Evolutionary conservation across 2,329 filamentous ascomycete species (phyloP).

Genomic region (Fusarium sulawesiense): DNA sequence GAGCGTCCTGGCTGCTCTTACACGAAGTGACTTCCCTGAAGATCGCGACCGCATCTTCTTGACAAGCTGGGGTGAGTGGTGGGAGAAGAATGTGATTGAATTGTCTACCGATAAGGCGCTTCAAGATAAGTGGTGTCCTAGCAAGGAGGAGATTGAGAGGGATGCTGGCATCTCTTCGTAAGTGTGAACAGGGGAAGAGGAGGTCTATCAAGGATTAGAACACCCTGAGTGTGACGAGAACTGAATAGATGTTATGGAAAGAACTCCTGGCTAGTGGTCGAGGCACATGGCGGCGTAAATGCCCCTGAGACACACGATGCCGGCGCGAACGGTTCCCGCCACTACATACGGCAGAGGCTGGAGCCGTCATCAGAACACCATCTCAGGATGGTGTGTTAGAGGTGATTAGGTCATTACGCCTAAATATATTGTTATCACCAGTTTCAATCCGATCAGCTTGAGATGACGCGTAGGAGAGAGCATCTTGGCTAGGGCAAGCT

Average conservation of each 20-base stretch:
- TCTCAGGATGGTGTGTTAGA: neutral
- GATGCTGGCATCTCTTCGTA: slow-evolving; percentile 50
- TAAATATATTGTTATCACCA: neutral
- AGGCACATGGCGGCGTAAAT: neutral
- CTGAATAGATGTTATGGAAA: neutral
- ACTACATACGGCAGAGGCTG: neutral
- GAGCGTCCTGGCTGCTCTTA: slow-evolving; percentile 59
- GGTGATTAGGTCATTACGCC: neutral
- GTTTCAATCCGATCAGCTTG: neutral
- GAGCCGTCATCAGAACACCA: neutral
- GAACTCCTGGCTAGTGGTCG: neutral
- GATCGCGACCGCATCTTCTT: slow-evolving; percentile 65
- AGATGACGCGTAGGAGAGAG: neutral
- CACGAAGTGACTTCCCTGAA: slow-evolving; percentile 59
- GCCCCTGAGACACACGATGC: neutral
- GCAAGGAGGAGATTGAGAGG: slow-evolving; percentile 60
- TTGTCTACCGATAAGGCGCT: slow-evolving; percentile 58
- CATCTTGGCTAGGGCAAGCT: neutral
- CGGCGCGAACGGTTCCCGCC: neutral
- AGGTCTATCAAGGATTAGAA: neutral
- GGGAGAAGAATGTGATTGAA: slow-evolving; percentile 58
- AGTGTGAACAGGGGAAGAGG: too few species aligned
- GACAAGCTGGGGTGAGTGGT: slow-evolving; percentile 69
- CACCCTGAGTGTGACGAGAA: neutral
- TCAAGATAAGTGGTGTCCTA: slow-evolving; percentile 64